Base-by-base conservation (phyloP, 2,329 filamentous ascomycete species). In the Xylariales sp. region DNA sequence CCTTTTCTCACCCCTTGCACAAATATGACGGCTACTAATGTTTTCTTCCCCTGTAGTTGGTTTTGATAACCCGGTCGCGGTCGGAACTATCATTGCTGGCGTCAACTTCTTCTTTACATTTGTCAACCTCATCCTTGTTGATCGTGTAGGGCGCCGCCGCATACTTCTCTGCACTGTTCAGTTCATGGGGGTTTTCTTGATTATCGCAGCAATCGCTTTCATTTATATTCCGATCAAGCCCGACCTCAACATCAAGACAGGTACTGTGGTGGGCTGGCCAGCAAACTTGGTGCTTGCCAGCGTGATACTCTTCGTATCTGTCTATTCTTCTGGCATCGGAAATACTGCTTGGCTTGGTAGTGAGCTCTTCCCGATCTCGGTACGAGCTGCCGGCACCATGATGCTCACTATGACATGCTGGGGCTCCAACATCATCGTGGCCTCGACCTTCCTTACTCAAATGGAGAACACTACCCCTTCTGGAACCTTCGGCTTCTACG, bases 371-470 rank as follows among this genome's bases (percentile, higher is more conserved):
- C 34, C 34, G 2, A 27, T 37, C 15, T 23, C 28, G 13, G 34
- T 37, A 16, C 34, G 34, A 7, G 24, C 34, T 13, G 29, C 29
- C 24, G 34, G 34, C 8, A 37, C 34, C 3, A 37, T 37, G 34
- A 37, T 37, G 34, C 20, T 37, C 24, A 37, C 34, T 17, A 37
- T 37, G 34, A 37, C 24, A 7, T 37, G 34, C 17, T 37, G 34
- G 34, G 34, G 24, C 12, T 10, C 24, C 16, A 37, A 37, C 17
- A 29, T 37, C 13, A 37, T 37, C 5, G 34, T 37, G 16, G 34
- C 34, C 1, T 37, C 34, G 6, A 37, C 34, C 12, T 37, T 37
- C 24, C 10, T 37, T 11, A 37, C 34, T 15, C 34, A 37, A 17
- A 37, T 37, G 34, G 34, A 37, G 19, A 37, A 37, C 16, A 37